Percentiles rank a stretch among this genome's conserved stretches.
Evolutionary conservation across 257 asterid genomes (phyloP).

Genomic region (Solanum clarkiae): DNA sequence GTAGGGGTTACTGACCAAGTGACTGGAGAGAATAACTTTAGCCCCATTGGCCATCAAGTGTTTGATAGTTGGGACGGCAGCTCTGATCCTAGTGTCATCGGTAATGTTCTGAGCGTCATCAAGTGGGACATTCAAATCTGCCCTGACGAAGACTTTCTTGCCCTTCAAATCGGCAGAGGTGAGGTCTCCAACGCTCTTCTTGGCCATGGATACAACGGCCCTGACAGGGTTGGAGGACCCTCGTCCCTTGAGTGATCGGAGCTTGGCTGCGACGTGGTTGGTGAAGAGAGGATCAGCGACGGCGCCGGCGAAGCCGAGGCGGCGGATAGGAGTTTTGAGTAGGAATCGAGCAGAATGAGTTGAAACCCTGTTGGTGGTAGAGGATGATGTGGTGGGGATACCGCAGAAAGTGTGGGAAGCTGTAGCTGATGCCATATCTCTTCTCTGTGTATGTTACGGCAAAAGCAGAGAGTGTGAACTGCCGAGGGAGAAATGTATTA

Average conservation of each 20-base stretch:
- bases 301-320: conserved; percentile 42
- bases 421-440: conserved; percentile 48
- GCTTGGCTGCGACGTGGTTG: conserved; percentile 35
- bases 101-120: conserved; percentile 56
- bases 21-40: conserved; percentile 53
- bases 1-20: conserved; percentile 24
- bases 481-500: background rate
- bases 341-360: conserved; percentile 36
- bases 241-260: conserved; percentile 19
- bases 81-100: conserved; percentile 75
- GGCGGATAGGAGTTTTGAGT: conserved; percentile 29
- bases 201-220: conserved; percentile 38
- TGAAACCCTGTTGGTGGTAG: conserved; percentile 4
- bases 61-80: conserved; percentile 69
- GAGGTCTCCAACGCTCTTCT: conserved; percentile 67
- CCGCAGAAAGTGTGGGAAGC: conserved; percentile 47
- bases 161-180: conserved; percentile 48
- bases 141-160: conserved; percentile 58
- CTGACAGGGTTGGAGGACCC: conserved; percentile 24
- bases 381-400: conserved; percentile 33
- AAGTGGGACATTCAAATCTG: conserved; percentile 70
- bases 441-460: background rate
- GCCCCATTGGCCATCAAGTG: conserved; percentile 50
- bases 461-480: background rate
- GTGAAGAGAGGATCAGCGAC: conserved; percentile 26